Evolutionary conservation across 2,329 filamentous ascomycete genomes (phyloP), one percentile per base, ranked within the genome.

Genomic region (Cephalotrichum gorgonifer): DNA sequence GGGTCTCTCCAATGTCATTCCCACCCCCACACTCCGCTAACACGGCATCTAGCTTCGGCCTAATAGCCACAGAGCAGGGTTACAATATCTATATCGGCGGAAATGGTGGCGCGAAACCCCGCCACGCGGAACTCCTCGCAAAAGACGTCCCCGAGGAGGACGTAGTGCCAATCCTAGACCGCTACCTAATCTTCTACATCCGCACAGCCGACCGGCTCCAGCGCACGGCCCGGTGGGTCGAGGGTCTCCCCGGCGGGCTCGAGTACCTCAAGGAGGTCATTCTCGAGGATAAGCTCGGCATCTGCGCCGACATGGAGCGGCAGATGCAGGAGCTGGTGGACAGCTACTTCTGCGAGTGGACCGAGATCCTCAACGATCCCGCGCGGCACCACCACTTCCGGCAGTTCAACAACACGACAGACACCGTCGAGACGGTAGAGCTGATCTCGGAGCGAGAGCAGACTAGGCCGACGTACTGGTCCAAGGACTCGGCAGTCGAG

Each of bases 111-210:
- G 88, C 88, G 15, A 91, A 87, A 56, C 89, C 89, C 4, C 74
- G 78, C 33, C 89, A 95, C 62, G 81, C 84, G 1, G 87, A 94
- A 57, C 74, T 95, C 2, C 76, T 95, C 1, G 88, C 87, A 52
- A 90, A 89, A 62, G 88, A 95, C 57, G 88, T 95, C 0, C 80
- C 87, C 1, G 85, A 87, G 0, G 81, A 87, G 47, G 85, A 94
- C 58, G 83, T 95, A 8, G 75, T 95, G 8, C 81, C 87, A 1
- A 85, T 95, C 51, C 72, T 95, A 3, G 90, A 95, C 63, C 83
- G 90, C 42, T 95, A 93, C 60, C 76, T 95, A 23, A 88, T 90
- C 68, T 91, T 95, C 72, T 95, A 95, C 68, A 93, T 95, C 58
- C 86, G 88, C 55, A 94, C 90, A 1, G 89, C 88, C 42, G 89